Conservation (phyloP, 352 stramenopile genomes). For the Pythium graminicola region DNA sequence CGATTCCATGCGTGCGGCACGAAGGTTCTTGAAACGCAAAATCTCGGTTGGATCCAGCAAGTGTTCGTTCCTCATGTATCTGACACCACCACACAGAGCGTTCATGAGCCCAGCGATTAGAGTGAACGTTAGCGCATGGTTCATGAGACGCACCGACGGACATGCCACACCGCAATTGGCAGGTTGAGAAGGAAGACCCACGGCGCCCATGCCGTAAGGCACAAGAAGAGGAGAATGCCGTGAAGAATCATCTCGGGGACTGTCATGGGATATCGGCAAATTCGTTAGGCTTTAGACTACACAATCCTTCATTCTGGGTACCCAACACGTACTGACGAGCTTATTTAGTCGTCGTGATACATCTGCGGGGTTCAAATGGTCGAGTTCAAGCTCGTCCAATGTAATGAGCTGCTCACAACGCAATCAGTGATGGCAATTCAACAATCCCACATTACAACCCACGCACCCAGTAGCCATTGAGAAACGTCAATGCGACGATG, state of each 20-base stretch:
- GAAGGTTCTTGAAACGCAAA: conserved; percentile 81
- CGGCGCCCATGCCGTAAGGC: conserved; percentile 60
- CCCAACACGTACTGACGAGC: conserved; percentile 38
- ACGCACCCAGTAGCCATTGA: conserved; percentile 84
- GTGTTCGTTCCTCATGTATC: conserved; percentile 63
- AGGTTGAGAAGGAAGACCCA: conserved; percentile 79
- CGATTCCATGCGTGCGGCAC: conserved; percentile 64
- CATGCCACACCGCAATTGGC: conserved; percentile 69
- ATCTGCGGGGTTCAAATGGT: conserved; percentile 83
- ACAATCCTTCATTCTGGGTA: not conserved
- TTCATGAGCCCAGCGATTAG: not conserved
- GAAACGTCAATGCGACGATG: conserved; percentile 81
- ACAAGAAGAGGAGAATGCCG: conserved; percentile 69
- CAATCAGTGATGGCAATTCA: not conserved
- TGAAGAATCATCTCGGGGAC: conserved; percentile 78
- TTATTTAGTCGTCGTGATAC: conserved; percentile 80
- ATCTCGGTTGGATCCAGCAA: conserved; percentile 83
- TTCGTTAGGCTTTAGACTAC: not conserved
- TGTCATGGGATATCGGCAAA: no score
- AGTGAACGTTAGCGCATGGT: no score
- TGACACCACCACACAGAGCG: not conserved
- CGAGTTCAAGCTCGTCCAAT: conserved; percentile 78
- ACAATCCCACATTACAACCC: no score
- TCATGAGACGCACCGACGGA: conserved; percentile 37
- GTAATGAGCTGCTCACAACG: conserved; percentile 54